Evolutionary conservation across 305 asterid species (phyloP).

Genomic region (Solanum hybrid): DNA sequence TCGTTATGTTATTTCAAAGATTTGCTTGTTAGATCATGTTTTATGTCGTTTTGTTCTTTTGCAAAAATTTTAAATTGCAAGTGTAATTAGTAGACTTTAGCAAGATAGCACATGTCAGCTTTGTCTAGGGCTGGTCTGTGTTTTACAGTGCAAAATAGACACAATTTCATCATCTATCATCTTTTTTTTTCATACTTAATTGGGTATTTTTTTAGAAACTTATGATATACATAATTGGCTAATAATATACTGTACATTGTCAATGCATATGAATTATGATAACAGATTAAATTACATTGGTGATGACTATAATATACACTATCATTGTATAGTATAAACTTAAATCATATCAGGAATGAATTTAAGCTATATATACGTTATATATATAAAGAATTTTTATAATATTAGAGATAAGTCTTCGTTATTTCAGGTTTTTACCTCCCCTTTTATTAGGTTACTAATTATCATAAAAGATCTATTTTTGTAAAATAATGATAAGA

Average conservation of each 20-base stretch:
- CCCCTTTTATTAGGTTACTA: background rate
- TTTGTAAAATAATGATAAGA: rapidly evolving
- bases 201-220: background rate
- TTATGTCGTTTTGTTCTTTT: constrained; percentile 13
- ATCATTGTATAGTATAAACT: background rate
- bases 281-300: background rate
- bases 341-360: background rate
- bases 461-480: background rate
- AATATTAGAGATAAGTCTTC: background rate
- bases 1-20: background rate
- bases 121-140: constrained; percentile 17
- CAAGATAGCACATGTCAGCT: constrained; percentile 26
- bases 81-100: constrained; percentile 21
- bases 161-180: constrained; percentile 5
- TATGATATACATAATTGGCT: background rate
- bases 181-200: background rate
- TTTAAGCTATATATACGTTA: background rate
- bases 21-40: constrained; percentile 28
- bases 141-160: constrained; percentile 6
- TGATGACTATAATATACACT: background rate
- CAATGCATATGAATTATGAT: background rate
- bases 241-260: too few species aligned
- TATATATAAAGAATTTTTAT: too few species aligned
- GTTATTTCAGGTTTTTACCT: background rate
- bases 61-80: background rate